Percentiles rank a stretch among this genome's conserved stretches.
Evolutionary conservation across 345 rosid genomes (phyloP).

Genomic region (Toxicodendron radicans): DNA sequence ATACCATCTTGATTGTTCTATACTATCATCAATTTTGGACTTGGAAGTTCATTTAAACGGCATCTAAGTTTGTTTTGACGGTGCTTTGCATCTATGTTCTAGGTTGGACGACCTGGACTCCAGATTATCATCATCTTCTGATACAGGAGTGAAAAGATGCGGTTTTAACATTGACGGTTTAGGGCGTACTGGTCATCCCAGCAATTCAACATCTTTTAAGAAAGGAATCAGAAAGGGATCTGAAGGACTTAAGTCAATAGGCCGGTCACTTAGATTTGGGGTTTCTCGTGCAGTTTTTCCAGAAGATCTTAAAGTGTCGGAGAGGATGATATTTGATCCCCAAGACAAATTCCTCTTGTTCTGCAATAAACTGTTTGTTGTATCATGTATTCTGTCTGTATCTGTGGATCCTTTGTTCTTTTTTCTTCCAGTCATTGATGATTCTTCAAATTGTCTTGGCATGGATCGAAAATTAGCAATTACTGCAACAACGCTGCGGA

Average conservation of each 20-base stretch:
- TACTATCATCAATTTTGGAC: background rate
- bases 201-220: conserved; percentile 66
- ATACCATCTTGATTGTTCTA: conserved; percentile 5
- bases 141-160: conserved; percentile 55
- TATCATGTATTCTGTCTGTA: conserved; percentile 82
- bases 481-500: conserved; percentile 75
- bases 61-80: conserved; percentile 10
- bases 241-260: conserved; percentile 88
- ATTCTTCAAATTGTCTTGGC: conserved; percentile 51
- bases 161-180: conserved; percentile 73
- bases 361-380: conserved; percentile 75
- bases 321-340: conserved; percentile 87
- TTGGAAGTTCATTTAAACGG: background rate
- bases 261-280: conserved; percentile 88
- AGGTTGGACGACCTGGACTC: conserved; percentile 98
- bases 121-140: conserved; percentile 67
- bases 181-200: conserved; percentile 40
- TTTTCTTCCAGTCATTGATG: conserved; percentile 81
- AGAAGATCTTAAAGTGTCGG: conserved; percentile 90
- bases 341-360: conserved; percentile 80
- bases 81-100: conserved; percentile 21
- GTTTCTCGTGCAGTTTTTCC: conserved; percentile 93
- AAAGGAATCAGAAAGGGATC: conserved; percentile 79
- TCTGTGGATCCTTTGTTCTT: conserved; percentile 90
- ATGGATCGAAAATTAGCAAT: conserved; percentile 74